Evolutionary conservation across 2,329 filamentous ascomycete genomes (phyloP).

Genomic region (Aspergillus sclerotialis): DNA sequence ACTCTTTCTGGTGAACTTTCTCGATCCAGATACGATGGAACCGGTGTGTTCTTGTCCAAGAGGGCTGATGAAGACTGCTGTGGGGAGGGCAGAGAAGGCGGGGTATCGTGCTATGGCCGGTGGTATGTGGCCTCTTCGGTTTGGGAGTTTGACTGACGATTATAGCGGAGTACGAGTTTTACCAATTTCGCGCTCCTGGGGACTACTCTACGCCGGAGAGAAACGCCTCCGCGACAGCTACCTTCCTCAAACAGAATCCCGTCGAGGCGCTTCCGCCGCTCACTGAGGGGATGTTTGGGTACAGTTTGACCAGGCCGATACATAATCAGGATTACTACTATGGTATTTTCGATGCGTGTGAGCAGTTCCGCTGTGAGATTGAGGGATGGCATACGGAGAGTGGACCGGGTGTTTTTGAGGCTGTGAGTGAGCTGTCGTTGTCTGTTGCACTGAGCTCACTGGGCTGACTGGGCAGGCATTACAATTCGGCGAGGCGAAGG

Average conservation of each 20-base stretch:
- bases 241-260: constrained; percentile 67
- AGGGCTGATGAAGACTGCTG: constrained; percentile 62
- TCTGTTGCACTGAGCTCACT: background rate
- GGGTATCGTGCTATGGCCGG: constrained; percentile 85
- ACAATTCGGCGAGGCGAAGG: constrained; percentile 76
- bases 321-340: constrained; percentile 94
- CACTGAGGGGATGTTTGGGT: constrained; percentile 94
- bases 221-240: constrained; percentile 62
- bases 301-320: constrained; percentile 77
- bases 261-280: constrained; percentile 67
- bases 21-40: constrained; percentile 67
- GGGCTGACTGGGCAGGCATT: constrained; percentile 50
- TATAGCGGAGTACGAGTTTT: constrained; percentile 90
- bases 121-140: constrained; percentile 49
- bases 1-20: constrained; percentile 78
- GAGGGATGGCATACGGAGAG: constrained; percentile 96
- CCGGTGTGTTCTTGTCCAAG: constrained; percentile 73
- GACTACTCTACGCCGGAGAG: constrained; percentile 43
- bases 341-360: constrained; percentile 73
- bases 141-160: constrained; percentile 8
- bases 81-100: constrained; percentile 58
- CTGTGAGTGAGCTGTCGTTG: constrained; percentile 44
- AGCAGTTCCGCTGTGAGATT: constrained; percentile 69
- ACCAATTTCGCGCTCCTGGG: constrained; percentile 69
- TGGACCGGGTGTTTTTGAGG: constrained; percentile 91